These are phyloP conservation scores for Globisporangium iwayamae DNA, from an alignment of 352 stramenopile genomes.

Conservation along the genomic window DNA sequence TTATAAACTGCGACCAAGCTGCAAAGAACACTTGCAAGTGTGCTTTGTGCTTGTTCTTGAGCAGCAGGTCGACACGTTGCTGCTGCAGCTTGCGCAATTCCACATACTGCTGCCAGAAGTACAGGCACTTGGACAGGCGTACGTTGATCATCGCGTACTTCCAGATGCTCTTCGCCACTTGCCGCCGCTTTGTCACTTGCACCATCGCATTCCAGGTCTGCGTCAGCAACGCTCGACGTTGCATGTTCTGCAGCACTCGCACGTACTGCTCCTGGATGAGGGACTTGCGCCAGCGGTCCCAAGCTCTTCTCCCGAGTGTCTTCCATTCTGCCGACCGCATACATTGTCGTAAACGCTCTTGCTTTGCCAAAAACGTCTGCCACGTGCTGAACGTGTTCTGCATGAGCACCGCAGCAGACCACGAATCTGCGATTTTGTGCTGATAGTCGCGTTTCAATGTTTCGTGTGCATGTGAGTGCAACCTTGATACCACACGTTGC, in stretches of 20 bases:
- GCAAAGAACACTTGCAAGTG: not conserved
- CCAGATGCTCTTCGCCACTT: constrained; percentile 22
- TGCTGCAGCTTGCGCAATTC: not conserved
- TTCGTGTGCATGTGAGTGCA: not conserved
- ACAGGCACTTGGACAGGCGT: constrained; percentile 2
- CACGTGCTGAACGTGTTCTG: constrained; percentile 3
- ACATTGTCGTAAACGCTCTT: not conserved
- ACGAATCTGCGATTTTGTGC: constrained; percentile 2
- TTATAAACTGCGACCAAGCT: constrained; percentile 10
- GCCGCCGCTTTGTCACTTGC: constrained; percentile 21
- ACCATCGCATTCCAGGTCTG: constrained; percentile 10
- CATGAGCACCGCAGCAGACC: not conserved
- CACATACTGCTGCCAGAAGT: constrained; percentile 7
- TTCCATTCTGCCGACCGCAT: not conserved
- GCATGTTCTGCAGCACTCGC: not conserved
- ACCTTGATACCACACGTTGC: not conserved
- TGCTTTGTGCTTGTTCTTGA: not conserved
- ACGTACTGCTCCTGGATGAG: constrained; percentile 7
- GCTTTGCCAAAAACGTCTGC: not conserved
- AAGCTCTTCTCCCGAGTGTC: constrained; percentile 7
- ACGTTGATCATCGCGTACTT: constrained; percentile 15
- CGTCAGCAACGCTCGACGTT: not conserved
- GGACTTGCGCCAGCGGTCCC: constrained; percentile 2
- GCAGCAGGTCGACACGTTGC: not conserved
- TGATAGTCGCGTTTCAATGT: not conserved